Base-by-base conservation (phyloP, 176 grass and related monocot species). In the Pharus latifolius region DNA sequence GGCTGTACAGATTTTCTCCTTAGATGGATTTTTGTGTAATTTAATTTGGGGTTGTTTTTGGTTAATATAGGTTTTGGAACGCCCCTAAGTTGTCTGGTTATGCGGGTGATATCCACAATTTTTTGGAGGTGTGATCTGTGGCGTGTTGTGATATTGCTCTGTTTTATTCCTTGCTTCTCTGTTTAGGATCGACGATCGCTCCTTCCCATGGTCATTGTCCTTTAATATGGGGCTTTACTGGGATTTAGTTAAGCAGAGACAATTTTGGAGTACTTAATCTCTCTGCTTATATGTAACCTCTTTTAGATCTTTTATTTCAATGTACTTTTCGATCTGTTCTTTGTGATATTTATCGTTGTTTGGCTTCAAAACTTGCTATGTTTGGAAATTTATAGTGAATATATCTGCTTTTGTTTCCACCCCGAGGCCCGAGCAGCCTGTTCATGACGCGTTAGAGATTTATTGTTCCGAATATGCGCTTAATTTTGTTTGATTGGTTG, bases 401-500 rank as follows among this genome's bases (percentile, higher is more conserved):
- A 53, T 76, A 63, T 33, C 42, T 8, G 51, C 20, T 18, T 16
- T 2, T 37, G 4, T 16, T 69, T 8, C 1, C n/a, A 17, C 31
- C 38, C 6, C 57, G 52, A 31, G 20, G 40, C 53, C n/a, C 52
- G 37, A 19, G 19, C 38, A 17, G 15, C 37, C 54, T 58, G 53
- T 33, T 4, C 6, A 26, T 48, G 27, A 29, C 41, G 41, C 19
- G 42, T 16, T 74, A 12, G 41, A 48, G 60, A 60, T 7, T 40
- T 49, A 49, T 42, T 16, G 40, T n/a, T 60, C 52, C n/a, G n/a
- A n/a, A n/a, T n/a, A n/a, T n/a, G n/a, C n/a, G n/a, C 8, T 38
- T 53, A 23, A 49, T n/a, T 82, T 76, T 76, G 63, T 62, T 67
- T 28, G 28, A 37, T 75, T 46, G 72, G n/a, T n/a, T n/a, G n/a